A percentile compares a stretch with the other conserved stretches of the same genome.
These are phyloP conservation scores for Dentipellis fragilis DNA, from an alignment of 768 basidiomycete genomes.

Conservation along the genomic window DNA sequence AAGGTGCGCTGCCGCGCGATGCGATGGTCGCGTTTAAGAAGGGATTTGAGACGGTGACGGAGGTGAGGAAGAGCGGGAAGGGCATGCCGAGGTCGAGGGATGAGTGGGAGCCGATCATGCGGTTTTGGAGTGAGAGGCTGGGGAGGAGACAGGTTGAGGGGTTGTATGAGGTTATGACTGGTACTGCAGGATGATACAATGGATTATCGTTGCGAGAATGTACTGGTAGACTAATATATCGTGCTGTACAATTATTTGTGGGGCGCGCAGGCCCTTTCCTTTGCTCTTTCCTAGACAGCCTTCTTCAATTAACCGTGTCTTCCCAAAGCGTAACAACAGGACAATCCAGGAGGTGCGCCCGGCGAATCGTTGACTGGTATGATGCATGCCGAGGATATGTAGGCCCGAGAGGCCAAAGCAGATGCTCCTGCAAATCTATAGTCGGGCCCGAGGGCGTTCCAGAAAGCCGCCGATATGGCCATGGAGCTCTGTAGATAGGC, in stretches of 20 bases:
- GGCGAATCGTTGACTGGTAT: too few relatives aligned
- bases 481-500: too few relatives aligned
- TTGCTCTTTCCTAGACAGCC: too few relatives aligned
- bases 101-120: constrained; percentile 81
- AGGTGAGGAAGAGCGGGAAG: constrained; percentile 35
- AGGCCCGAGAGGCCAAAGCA: too few relatives aligned
- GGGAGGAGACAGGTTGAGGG: constrained; percentile 45
- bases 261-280: too few relatives aligned
- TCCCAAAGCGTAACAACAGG: too few relatives aligned
- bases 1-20: constrained; percentile 32
- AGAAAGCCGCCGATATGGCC: too few relatives aligned
- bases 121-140: constrained; percentile 73
- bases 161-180: constrained; percentile 57
- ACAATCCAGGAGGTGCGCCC: too few relatives aligned
- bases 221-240: not conserved
- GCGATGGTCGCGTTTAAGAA: constrained; percentile 46
- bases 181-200: constrained; percentile 8
- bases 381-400: too few relatives aligned
- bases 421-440: too few relatives aligned
- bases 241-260: not conserved
- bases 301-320: too few relatives aligned
- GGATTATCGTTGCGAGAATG: not conserved
- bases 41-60: constrained; percentile 41
- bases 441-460: too few relatives aligned
- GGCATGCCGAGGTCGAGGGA: constrained; percentile 71